Conservation (phyloP, 2,329 filamentous ascomycete species). For the Aspergillus versicolor region DNA sequence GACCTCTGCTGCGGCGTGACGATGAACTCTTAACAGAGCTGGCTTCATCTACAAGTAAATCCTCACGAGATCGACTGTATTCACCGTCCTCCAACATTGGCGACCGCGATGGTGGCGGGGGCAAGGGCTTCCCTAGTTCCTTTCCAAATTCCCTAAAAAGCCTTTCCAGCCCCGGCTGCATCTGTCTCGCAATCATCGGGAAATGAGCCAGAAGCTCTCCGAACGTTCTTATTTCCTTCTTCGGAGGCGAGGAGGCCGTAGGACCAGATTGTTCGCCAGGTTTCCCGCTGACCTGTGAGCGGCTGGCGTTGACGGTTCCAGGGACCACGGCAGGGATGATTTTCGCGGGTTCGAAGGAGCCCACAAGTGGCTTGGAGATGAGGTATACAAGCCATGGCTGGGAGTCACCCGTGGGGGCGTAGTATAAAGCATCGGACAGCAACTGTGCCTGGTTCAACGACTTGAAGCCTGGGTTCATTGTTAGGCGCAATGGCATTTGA, state of each 20-base stretch:
- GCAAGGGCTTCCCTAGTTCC: slow-evolving; percentile 80
- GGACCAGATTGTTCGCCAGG: slow-evolving; percentile 36
- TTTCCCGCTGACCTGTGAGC: slow-evolving; percentile 23
- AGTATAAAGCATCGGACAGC: slow-evolving; percentile 80
- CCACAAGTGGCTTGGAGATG: slow-evolving; percentile 84
- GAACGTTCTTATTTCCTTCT: slow-evolving; percentile 91
- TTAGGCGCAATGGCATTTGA: slow-evolving; percentile 18
- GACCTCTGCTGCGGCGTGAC: slow-evolving; percentile 33
- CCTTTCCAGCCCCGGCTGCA: slow-evolving; percentile 87
- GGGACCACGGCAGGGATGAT: slow-evolving; percentile 64
- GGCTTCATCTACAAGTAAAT: slow-evolving; percentile 40
- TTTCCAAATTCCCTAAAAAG: slow-evolving; percentile 86
- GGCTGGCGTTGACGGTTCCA: slow-evolving; percentile 37
- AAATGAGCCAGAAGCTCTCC: slow-evolving; percentile 87
- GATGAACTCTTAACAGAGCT: slow-evolving; percentile 35
- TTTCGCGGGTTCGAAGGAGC: slow-evolving; percentile 73
- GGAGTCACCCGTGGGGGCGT: slow-evolving; percentile 82
- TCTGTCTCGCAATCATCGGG: slow-evolving; percentile 92
- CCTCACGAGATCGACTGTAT: slow-evolving; percentile 28
- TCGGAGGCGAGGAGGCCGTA: slow-evolving; percentile 48
- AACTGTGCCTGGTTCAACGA: slow-evolving; percentile 84
- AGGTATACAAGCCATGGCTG: slow-evolving; percentile 97
- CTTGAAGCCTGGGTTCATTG: slow-evolving; percentile 70
- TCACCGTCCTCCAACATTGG: slow-evolving; percentile 58
- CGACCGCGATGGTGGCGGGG: slow-evolving; percentile 61